These are phyloP conservation scores for Penicillium sumatraense DNA, from an alignment of 2,329 filamentous ascomycete species.

Conservation along the genomic window DNA sequence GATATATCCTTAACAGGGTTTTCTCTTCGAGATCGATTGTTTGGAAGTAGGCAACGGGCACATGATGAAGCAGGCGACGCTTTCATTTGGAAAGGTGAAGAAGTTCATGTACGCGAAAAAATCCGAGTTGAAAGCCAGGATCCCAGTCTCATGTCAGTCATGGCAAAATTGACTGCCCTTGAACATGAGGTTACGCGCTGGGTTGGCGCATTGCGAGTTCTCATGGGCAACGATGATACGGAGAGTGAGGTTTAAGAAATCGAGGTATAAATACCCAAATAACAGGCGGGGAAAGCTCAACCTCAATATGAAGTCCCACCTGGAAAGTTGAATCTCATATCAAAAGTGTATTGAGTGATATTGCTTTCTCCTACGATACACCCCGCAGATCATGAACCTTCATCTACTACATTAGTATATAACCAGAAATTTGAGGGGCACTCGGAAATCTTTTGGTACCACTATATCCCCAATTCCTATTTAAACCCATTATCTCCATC, in stretches of 20 bases:
- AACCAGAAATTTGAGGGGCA: too few relatives aligned
- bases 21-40: conserved; percentile 61
- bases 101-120: conserved; percentile 89
- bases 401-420: too few relatives aligned
- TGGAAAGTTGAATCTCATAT: too few relatives aligned
- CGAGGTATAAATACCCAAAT: conserved; percentile 5
- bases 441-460: too few relatives aligned
- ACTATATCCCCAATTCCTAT: too few relatives aligned
- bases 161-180: conserved; percentile 80
- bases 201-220: conserved; percentile 72
- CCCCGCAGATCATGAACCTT: too few relatives aligned
- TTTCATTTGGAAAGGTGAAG: conserved; percentile 70
- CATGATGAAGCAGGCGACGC: conserved; percentile 81
- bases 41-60: conserved; percentile 59
- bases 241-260: conserved; percentile 37
- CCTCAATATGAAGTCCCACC: too few relatives aligned
- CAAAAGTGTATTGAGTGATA: too few relatives aligned
- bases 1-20: conserved; percentile 66
- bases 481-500: too few relatives aligned
- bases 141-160: conserved; percentile 79
- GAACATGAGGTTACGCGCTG: conserved; percentile 73
- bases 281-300: too few relatives aligned
- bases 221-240: conserved; percentile 70
- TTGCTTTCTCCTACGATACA: too few relatives aligned
- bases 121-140: conserved; percentile 87